Base-by-base conservation (phyloP, 129 eudicot genomes). In the Scalesia atractyloides region DNA sequence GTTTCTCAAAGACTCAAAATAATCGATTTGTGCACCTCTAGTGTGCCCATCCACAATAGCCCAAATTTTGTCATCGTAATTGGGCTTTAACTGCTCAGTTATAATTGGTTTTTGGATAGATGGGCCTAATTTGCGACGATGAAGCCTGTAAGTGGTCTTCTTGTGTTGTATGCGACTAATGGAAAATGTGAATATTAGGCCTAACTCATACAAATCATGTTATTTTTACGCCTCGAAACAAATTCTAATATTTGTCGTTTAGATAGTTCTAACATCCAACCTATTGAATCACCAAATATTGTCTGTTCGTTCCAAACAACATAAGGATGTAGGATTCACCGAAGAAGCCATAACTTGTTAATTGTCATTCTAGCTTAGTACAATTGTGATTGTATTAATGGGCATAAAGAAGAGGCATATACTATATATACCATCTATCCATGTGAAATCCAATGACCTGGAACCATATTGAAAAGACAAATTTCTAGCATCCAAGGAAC, bases 401-500 rank as follows among this genome's bases (percentile, higher is more conserved):
- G 66, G 68, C 49, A 67, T 44, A 44, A 56, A n/a, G 51, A 43
- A 56, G 62, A 75, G 44, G 74, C 51, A 54, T 64, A 63, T 50
- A 63, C n/a, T 34, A 33, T 34, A 62, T 41, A 56, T 15, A 36
- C 59, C 57, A 69, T 51, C 46, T 66, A 64, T 36, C 5, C 54
- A 64, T 75, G 73, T 41, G 68, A 56, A 36, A 48, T 52, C 66
- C 63, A 26, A 63, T 43, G 5, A 30, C 64, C 61, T 78, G 36
- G 20, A 64, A 53, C 24, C 14, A 11, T 63, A 71, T 53, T 17
- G n/a, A 37, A 14, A 63, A 43, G 53, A 37, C 60, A 72, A 64
- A 16, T 17, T 71, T 64, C 36, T 71, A 43, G 82, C 14, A 64
- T 78, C 77, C 77, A 39, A 53, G 12, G 77, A 54, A 64, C 26